Conservation (phyloP, 495 filamentous ascomycete genomes). For the Aspergillus heteromorphus region DNA sequence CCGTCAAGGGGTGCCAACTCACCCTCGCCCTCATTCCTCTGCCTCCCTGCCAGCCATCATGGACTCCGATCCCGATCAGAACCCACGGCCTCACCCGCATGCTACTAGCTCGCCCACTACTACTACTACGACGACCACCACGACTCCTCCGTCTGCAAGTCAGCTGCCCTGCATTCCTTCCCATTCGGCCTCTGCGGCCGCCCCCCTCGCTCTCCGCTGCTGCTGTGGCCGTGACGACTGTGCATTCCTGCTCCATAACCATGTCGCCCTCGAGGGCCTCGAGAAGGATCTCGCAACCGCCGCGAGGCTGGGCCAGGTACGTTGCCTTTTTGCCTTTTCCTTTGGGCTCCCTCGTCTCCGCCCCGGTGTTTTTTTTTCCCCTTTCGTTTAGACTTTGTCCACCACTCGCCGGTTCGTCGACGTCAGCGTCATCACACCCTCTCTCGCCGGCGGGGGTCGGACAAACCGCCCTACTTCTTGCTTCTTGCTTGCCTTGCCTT, state of each 20-base stretch:
- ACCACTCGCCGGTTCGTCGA: not conserved
- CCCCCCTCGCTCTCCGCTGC: constrained; percentile 47
- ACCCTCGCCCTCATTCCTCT: not conserved
- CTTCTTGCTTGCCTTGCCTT: not conserved
- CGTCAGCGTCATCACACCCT: not conserved
- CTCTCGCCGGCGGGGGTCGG: not conserved
- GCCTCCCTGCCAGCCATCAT: not conserved
- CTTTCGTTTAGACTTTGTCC: constrained; percentile 3
- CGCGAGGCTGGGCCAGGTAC: constrained; percentile 83
- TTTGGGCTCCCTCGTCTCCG: constrained; percentile 3
- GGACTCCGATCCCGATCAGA: not conserved
- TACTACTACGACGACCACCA: too few species aligned
- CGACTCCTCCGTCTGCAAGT: not conserved
- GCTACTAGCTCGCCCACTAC: constrained; percentile 24
- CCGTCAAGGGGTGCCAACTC: constrained; percentile 15
- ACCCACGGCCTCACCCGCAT: constrained; percentile 30
- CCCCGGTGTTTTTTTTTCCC: constrained; percentile 2
- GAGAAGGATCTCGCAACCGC: constrained; percentile 84
- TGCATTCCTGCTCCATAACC: constrained; percentile 71
- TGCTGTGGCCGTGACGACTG: constrained; percentile 84
- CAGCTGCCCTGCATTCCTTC: constrained; percentile 36
- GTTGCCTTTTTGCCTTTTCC: constrained; percentile 15
- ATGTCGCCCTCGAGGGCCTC: constrained; percentile 68
- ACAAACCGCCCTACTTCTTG: not conserved
- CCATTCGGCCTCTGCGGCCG: constrained; percentile 23